Evolutionary conservation across 306 rosid species (phyloP).

Genomic region (Quercus wislizeni): DNA sequence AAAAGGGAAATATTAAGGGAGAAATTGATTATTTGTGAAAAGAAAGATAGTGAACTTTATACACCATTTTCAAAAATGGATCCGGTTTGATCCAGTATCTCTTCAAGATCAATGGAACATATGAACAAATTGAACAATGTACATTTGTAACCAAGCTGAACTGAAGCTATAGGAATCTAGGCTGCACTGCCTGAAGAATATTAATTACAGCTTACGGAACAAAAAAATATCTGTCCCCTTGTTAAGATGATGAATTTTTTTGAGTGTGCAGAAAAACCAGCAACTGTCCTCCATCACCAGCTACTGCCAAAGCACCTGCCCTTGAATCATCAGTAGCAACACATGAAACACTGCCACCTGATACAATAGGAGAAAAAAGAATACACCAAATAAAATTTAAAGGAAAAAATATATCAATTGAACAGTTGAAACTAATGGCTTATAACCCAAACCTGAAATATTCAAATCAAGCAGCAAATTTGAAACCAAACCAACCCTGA

Average conservation of each 20-base stretch:
- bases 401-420: neutral
- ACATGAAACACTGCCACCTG: slow-evolving; percentile 58
- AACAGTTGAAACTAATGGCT: neutral
- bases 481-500: neutral
- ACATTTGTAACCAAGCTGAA: neutral
- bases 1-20: too few relatives aligned
- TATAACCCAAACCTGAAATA: neutral
- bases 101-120: too few relatives aligned
- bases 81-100: neutral
- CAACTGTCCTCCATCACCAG: slow-evolving; percentile 9
- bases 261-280: neutral
- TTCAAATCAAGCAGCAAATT: neutral
- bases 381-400: neutral
- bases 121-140: neutral
- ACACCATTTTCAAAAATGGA: neutral
- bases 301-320: slow-evolving; percentile 60
- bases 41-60: neutral
- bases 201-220: too few relatives aligned
- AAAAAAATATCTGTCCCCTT: neutral
- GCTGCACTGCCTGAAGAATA: neutral
- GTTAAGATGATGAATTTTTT: neutral
- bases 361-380: neutral
- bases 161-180: neutral
- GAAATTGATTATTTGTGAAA: neutral
- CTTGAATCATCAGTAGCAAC: slow-evolving; percentile 60